These are phyloP conservation scores for Triticum dicoccoides DNA, from an alignment of 176 grass and related monocot genomes.

Conservation along the genomic window DNA sequence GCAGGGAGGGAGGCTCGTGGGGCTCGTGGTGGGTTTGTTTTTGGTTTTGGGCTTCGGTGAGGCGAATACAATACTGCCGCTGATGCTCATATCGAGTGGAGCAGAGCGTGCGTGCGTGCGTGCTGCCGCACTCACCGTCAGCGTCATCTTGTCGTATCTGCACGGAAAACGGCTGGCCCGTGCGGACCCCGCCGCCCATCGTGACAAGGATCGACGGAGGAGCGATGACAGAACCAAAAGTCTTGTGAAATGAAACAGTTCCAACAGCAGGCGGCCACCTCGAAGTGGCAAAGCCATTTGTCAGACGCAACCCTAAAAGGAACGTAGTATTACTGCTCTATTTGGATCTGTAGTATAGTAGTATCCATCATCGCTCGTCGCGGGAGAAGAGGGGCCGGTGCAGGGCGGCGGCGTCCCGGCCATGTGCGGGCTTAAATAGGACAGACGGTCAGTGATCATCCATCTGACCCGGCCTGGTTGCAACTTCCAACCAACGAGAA, in stretches of 20 bases:
- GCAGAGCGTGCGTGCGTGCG: background rate
- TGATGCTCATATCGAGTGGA: background rate
- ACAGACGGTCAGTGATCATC: too few relatives aligned
- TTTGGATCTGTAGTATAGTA: too few relatives aligned
- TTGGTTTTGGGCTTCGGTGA: background rate
- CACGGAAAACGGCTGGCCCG: background rate
- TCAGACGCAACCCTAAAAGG: too few relatives aligned
- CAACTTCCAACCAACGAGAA: background rate
- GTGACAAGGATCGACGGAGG: background rate
- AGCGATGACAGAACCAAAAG: background rate
- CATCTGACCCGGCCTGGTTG: too few relatives aligned
- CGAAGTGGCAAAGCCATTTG: too few relatives aligned
- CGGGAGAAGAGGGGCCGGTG: too few relatives aligned
- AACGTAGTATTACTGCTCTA: too few relatives aligned
- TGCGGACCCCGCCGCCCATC: too few relatives aligned
- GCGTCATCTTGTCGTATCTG: background rate
- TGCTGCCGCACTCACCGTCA: background rate
- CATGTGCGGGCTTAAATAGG: too few relatives aligned
- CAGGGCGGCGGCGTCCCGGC: too few relatives aligned
- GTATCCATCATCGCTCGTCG: too few relatives aligned
- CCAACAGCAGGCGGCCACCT: rapidly evolving
- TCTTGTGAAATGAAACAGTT: background rate
- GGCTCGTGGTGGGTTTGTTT: too few relatives aligned
- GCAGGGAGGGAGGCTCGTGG: background rate
- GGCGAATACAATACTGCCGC: background rate